Conservation (phyloP, 2,329 filamentous ascomycete species). For the Cucurbitaria berberidis region DNA sequence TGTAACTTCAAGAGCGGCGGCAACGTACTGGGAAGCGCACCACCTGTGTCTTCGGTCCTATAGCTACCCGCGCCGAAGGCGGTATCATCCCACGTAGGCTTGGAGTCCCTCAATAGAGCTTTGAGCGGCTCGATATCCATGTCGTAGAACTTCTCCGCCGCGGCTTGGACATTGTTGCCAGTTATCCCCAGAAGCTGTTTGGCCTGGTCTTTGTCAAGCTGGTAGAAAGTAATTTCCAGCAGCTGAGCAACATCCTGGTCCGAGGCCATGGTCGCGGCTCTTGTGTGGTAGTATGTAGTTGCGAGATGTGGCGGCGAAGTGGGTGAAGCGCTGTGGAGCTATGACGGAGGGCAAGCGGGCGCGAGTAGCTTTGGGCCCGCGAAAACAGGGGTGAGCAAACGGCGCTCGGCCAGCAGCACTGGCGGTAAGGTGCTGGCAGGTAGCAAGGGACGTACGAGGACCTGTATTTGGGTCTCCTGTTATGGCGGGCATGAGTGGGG, state of each 20-base stretch:
- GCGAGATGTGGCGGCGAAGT: not conserved
- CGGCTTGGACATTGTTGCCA: slow-evolving; percentile 31
- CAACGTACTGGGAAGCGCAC: slow-evolving; percentile 38
- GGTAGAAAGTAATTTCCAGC: slow-evolving; percentile 15
- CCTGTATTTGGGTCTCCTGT: slow-evolving; percentile 8
- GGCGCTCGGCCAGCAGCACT: not conserved
- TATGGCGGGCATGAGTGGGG: slow-evolving; percentile 19
- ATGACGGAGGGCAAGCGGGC: not conserved
- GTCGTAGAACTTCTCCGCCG: slow-evolving; percentile 32
- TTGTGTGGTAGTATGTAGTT: not conserved
- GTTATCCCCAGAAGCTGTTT: slow-evolving; percentile 26
- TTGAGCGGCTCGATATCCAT: slow-evolving; percentile 21
- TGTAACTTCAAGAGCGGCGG: slow-evolving; percentile 2
- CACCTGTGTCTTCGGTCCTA: slow-evolving; percentile 27
- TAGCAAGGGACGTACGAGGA: not conserved
- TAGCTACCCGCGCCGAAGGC: slow-evolving; percentile 41
- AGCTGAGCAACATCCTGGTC: slow-evolving; percentile 17
- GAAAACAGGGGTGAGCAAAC: slow-evolving; percentile 1
- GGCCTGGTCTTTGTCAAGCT: slow-evolving; percentile 24
- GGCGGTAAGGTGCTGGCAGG: not conserved
- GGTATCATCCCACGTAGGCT: slow-evolving; percentile 40
- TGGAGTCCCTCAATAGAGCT: slow-evolving; percentile 27
- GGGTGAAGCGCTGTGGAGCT: not conserved
- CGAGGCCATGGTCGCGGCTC: slow-evolving; percentile 11
- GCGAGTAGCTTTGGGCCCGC: not conserved